These are phyloP conservation scores for Volvox carteri DNA, from an alignment of 163 green algal genomes.

Conservation along the genomic window DNA sequence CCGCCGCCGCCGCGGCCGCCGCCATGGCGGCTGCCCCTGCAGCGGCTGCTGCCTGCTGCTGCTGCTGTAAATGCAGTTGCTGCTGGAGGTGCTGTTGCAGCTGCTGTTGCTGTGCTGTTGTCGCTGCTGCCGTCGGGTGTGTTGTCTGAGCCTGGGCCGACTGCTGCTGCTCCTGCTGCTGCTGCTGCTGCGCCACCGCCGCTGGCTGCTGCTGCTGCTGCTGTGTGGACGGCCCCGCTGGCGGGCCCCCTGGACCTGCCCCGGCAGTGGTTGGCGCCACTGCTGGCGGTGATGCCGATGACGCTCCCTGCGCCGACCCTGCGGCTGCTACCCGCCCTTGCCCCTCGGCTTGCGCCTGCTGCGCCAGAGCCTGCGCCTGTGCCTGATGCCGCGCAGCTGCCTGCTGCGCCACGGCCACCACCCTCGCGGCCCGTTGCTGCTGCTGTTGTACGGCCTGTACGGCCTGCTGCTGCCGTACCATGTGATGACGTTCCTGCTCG, in stretches of 20 bases:
- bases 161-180: neutral
- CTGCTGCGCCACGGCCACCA: neutral
- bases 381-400: neutral
- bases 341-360: neutral
- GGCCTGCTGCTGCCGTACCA: neutral
- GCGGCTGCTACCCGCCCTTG: neutral
- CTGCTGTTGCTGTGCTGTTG: neutral
- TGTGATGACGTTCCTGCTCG: slow-evolving; percentile 39
- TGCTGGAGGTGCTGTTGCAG: slow-evolving; percentile 14
- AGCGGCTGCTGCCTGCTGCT: neutral
- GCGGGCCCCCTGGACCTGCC: neutral
- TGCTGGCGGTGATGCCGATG: neutral
- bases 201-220: neutral
- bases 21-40: slow-evolving; percentile 21
- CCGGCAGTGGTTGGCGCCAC: neutral
- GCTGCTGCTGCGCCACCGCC: neutral
- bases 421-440: neutral
- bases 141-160: neutral
- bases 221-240: neutral
- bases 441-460: neutral
- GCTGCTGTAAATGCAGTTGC: slow-evolving; percentile 12
- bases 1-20: slow-evolving; percentile 19
- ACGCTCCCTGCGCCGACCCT: neutral
- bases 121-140: neutral
- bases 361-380: neutral